Percentiles rank a stretch among this genome's conserved stretches.
Evolutionary conservation across 1,284 basidiomycete genomes (phyloP).

Genomic region (Sanghuangporus weigelae): DNA sequence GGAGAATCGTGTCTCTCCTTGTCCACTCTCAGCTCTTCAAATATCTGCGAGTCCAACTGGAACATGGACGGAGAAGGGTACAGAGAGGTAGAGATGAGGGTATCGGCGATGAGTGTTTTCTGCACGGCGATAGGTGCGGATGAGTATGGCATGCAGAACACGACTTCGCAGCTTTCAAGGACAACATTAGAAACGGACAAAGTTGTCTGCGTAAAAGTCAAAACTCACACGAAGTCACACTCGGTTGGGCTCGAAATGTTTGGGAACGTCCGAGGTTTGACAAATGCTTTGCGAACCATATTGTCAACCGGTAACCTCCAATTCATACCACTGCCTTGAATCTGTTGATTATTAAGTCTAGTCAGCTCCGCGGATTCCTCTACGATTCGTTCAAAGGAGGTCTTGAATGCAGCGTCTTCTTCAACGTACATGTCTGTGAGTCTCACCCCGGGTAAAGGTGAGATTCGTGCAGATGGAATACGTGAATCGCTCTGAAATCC

Average conservation of each 20-base stretch:
- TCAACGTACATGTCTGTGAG: background rate
- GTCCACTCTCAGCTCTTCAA: constrained; percentile 2
- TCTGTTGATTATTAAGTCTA: background rate
- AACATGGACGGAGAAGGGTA: constrained; percentile 7
- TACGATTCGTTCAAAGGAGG: background rate
- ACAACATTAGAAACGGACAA: background rate
- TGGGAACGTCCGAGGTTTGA: background rate
- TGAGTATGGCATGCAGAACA: constrained; percentile 3
- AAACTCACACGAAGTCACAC: constrained; percentile 4
- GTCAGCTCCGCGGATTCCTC: background rate
- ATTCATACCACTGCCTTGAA: background rate
- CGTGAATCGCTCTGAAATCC: background rate
- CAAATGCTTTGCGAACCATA: constrained; percentile 2
- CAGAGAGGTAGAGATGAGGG: background rate
- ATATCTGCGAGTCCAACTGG: background rate
- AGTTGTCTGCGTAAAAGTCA: background rate
- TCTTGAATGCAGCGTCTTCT: constrained; percentile 3
- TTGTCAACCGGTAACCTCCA: constrained; percentile 6
- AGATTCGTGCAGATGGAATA: background rate
- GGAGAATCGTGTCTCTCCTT: background rate
- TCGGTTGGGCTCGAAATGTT: background rate
- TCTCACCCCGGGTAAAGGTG: background rate
- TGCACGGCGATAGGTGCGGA: background rate
- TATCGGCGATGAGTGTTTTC: background rate
- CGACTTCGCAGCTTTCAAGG: background rate